phyloP scores from a whole-genome alignment of 441 rosid genomes.

The Geranium incanum region DNA sequence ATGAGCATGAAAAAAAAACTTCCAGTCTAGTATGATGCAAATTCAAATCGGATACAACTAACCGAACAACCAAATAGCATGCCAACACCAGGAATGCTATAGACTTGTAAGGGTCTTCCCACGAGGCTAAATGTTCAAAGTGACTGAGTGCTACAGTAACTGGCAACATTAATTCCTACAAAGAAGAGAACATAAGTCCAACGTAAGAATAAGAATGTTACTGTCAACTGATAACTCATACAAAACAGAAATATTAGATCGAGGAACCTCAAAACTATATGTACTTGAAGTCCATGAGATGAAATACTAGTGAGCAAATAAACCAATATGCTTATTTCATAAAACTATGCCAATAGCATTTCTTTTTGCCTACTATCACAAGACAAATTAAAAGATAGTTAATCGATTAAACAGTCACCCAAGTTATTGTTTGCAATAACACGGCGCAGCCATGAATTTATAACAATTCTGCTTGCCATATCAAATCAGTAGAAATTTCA shows the following conservation, averaged over 20 bases:
- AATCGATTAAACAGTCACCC: neutral
- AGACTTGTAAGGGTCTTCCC: slow-evolving; percentile 68
- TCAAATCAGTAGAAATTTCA: neutral
- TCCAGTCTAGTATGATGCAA: slow-evolving; percentile 7
- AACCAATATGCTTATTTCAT: neutral
- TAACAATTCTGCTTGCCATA: neutral
- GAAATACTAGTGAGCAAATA: neutral
- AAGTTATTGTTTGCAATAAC: neutral
- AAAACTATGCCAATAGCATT: neutral
- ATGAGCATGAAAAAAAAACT: neutral
- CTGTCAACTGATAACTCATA: neutral
- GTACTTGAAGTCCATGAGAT: neutral
- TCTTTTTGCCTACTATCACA: neutral
- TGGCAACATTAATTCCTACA: slow-evolving; percentile 72
- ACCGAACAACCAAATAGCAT: slow-evolving; percentile 54
- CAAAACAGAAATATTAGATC: neutral
- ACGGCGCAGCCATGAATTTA: neutral
- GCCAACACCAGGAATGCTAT: slow-evolving; percentile 41
- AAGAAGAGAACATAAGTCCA: slow-evolving; percentile 2
- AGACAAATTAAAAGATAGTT: neutral
- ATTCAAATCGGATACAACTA: slow-evolving; percentile 19
- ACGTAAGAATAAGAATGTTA: neutral
- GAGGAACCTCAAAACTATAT: neutral
- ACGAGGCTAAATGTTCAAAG: slow-evolving; percentile 47
- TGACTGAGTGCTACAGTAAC: slow-evolving; percentile 35